Conservation (phyloP, 345 rosid species). For the Boechera divaricarpa region DNA sequence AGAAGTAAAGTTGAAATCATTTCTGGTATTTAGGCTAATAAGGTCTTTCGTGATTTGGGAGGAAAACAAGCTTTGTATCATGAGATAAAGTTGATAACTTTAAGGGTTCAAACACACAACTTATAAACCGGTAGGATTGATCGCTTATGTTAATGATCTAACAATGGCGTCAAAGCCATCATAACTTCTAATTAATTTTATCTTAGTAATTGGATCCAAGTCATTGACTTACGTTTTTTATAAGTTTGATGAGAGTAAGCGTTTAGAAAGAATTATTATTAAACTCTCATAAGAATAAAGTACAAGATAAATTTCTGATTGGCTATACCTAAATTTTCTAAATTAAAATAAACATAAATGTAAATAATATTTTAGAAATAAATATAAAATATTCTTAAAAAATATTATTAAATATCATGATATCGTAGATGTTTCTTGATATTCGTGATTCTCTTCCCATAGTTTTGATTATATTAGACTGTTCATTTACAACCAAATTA, state of each 20-base stretch:
- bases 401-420: too few species aligned
- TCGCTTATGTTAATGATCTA: constrained; percentile 1
- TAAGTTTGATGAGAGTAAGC: too few species aligned
- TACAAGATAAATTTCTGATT: too few species aligned
- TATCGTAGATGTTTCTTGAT: too few species aligned
- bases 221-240: neutral
- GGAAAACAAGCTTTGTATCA: neutral
- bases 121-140: neutral
- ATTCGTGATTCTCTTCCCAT: too few species aligned
- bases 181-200: neutral
- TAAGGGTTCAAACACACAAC: neutral
- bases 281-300: too few species aligned
- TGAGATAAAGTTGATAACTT: neutral
- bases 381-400: too few species aligned
- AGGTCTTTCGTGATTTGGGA: neutral
- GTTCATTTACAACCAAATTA: neutral
- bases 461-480: too few species aligned
- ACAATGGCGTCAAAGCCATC: constrained; percentile 1
- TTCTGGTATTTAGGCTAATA: neutral
- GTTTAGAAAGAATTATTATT: too few species aligned
- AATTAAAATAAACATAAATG: too few species aligned
- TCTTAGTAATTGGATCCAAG: neutral
- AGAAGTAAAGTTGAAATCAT: neutral
- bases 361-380: too few species aligned
- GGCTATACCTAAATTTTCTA: too few species aligned